Base-by-base conservation (phyloP, 2,329 filamentous ascomycete species). In the Xylariales sp. region DNA sequence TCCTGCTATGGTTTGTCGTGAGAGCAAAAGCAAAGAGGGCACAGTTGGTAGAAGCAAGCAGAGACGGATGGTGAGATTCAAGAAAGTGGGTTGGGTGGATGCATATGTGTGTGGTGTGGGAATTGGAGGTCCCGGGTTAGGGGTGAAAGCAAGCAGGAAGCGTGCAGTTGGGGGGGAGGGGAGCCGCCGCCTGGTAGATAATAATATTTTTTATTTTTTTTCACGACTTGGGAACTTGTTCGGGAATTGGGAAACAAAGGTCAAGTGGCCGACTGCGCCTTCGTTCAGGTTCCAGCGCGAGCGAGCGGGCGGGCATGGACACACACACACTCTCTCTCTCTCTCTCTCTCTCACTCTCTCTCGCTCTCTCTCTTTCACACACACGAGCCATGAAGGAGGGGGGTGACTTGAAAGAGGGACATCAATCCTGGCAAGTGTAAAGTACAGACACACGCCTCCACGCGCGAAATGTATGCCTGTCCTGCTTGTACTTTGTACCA, bases 21-120 rank as follows among this genome's bases (percentile, higher is more conserved):
- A 29, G 31, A 43, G 27, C 32, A 42, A 29, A 25, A 29, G 22
- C 31, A 36, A 27, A n/a, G 7, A 42, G 51, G 45, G 28, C 42
- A 53, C 48, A 47, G 54, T 51, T 45, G 50, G 38, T 45, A 24
- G 5, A 33, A 43, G 27, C 31, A 42, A 42, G 12, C 20, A 14
- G 15, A 27, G 31, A 31, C 32, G 14, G 34, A 16, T 39, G 25
- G 24, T 40, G 40, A 38, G 38, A 33, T 35, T 39, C 40, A 43
- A 36, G 25, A 25, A 31, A 14, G 34, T 39, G 35, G 38, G 39
- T 34, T 42, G 37, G 35, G 36, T 36, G 44, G 40, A 33, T 24
- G 40, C 40, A 46, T 37, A 33, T 35, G 22, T 41, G 43, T 33
- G 38, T 19, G 29, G 42, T 15, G 38, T 37, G 43, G 34, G 29